phyloP scores from a whole-genome alignment of 176 grass and related monocot species.

The Hordeum marinum region DNA sequence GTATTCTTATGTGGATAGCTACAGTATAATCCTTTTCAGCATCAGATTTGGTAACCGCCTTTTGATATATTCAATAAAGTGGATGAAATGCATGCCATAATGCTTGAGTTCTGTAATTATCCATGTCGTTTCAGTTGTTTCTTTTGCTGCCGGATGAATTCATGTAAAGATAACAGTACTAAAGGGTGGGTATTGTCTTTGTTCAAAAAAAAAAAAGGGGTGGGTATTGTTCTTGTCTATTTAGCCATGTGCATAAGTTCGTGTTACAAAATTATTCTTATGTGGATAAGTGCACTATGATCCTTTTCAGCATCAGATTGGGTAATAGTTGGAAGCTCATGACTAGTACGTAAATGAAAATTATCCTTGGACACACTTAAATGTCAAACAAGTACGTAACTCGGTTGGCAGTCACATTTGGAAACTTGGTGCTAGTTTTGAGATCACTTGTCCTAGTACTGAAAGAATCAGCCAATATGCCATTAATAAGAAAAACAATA shows the following conservation, averaged over 20 bases:
- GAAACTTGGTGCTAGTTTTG: not conserved
- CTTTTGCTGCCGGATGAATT: not conserved
- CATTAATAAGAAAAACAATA: not conserved
- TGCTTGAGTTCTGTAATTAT: not conserved
- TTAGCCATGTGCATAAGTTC: not conserved
- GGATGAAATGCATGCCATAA: not conserved
- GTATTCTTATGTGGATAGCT: not conserved
- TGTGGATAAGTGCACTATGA: not conserved
- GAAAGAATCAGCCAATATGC: not conserved
- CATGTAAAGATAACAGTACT: too few species aligned
- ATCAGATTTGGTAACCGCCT: not conserved
- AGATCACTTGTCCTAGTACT: not conserved
- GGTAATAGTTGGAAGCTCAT: not conserved
- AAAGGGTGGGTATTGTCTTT: too few species aligned
- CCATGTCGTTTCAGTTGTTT: not conserved
- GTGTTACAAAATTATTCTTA: not conserved
- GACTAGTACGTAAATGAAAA: not conserved
- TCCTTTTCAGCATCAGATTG: not conserved
- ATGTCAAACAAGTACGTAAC: not conserved
- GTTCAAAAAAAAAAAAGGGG: too few species aligned
- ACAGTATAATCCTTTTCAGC: not conserved
- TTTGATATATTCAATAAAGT: not conserved
- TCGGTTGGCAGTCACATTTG: not conserved
- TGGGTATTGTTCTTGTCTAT: not conserved
- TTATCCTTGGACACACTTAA: not conserved